phyloP scores from a whole-genome alignment of 139 green algal genomes.

The Mychonastes homosphaera region DNA sequence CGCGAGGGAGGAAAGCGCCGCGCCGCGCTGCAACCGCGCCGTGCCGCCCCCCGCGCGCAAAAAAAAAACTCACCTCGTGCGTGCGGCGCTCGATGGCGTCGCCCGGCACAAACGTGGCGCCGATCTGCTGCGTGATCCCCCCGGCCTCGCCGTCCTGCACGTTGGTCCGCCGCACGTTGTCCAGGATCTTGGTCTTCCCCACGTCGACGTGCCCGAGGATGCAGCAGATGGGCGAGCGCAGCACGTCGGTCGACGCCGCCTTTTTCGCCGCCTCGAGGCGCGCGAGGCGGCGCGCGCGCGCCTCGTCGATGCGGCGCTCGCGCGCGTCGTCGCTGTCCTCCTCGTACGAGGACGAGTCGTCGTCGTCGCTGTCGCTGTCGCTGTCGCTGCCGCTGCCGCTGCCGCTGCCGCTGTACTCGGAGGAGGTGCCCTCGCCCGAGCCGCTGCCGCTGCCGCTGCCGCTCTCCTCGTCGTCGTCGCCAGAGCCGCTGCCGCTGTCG shows the following conservation, averaged over 20 bases:
- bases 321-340: slow-evolving; percentile 56
- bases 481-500: slow-evolving; percentile 7
- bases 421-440: slow-evolving; percentile 11
- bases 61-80: slow-evolving; percentile 31
- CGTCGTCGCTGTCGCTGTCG: slow-evolving; percentile 29
- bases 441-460: slow-evolving; percentile 8
- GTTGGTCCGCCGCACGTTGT: slow-evolving; percentile 95
- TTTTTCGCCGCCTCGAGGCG: slow-evolving; percentile 44
- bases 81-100: slow-evolving; percentile 76
- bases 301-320: slow-evolving; percentile 44
- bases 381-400: slow-evolving; percentile 19
- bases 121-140: slow-evolving; percentile 99
- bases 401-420: slow-evolving; percentile 1
- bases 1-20: background rate
- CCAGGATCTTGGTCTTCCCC: slow-evolving; percentile 98
- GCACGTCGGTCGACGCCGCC: slow-evolving; percentile 34
- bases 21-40: background rate
- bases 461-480: slow-evolving; percentile 27
- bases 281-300: slow-evolving; percentile 43
- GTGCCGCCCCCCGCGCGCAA: too few relatives aligned
- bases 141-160: slow-evolving; percentile 96
- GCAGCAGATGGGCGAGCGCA: slow-evolving; percentile 98
- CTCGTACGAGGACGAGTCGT: slow-evolving; percentile 6
- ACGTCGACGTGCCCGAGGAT: slow-evolving; percentile 99
- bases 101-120: slow-evolving; percentile 90